A percentile compares a stretch with the other conserved stretches of the same genome.
Evolutionary conservation across 805 yeast species (phyloP).

Genomic region (Torulaspora delbrueckii): DNA sequence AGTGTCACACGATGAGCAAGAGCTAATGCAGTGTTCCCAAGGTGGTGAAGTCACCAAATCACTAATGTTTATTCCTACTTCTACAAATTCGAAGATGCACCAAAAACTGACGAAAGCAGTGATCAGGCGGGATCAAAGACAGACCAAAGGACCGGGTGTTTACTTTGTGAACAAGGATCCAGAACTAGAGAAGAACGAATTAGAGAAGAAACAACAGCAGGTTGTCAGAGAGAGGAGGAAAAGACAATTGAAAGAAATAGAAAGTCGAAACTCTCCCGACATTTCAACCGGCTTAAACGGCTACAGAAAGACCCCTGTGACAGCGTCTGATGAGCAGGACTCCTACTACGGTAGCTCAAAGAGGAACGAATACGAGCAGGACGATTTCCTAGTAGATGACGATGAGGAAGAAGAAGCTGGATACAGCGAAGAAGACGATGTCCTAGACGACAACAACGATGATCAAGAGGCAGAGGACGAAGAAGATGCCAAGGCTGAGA

Average conservation of each 20-base stretch:
- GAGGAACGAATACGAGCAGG: slow-evolving; percentile 34
- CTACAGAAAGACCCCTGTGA: slow-evolving; percentile 8
- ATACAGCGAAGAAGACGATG: slow-evolving; percentile 29
- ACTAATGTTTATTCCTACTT: slow-evolving; percentile 80
- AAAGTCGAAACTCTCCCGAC: slow-evolving; percentile 48
- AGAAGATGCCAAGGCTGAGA: slow-evolving; percentile 52
- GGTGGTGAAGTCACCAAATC: slow-evolving; percentile 60
- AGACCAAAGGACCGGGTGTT: slow-evolving; percentile 38
- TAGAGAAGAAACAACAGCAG: slow-evolving; percentile 63
- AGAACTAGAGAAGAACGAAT: slow-evolving; percentile 56
- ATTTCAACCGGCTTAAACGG: slow-evolving; percentile 23
- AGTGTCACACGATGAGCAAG: slow-evolving; percentile 64
- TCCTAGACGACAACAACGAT: slow-evolving; percentile 36
- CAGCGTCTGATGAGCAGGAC: slow-evolving; percentile 7
- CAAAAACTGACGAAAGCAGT: slow-evolving; percentile 70
- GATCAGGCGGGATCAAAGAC: slow-evolving; percentile 35
- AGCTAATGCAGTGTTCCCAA: slow-evolving; percentile 55
- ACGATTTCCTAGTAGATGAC: slow-evolving; percentile 35
- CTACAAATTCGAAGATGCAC: slow-evolving; percentile 83
- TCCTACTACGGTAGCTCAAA: slow-evolving; percentile 13
- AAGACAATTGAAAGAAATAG: slow-evolving; percentile 52
- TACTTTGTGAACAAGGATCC: slow-evolving; percentile 55
- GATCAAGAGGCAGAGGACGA: slow-evolving; percentile 43
- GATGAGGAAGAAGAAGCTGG: slow-evolving; percentile 32
- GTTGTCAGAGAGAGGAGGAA: slow-evolving; percentile 64